Conservation (phyloP, 1,284 basidiomycete species). For the Microbotryum violaceum region DNA sequence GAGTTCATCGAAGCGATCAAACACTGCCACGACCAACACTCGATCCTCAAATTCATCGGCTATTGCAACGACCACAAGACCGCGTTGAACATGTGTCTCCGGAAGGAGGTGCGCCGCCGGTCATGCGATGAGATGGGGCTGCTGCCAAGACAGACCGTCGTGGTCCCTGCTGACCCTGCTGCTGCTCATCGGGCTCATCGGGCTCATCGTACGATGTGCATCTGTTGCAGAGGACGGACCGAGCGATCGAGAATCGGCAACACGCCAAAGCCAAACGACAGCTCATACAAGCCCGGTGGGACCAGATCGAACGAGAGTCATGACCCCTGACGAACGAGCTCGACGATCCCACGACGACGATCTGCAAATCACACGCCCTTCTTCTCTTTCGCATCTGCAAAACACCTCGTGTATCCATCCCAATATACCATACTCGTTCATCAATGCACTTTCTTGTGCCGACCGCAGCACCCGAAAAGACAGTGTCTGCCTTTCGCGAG, state of each 20-base stretch:
- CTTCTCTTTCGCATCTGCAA: too few relatives aligned
- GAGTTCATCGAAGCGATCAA: constrained; percentile 24
- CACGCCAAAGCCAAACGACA: constrained; percentile 17
- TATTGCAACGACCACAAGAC: constrained; percentile 27
- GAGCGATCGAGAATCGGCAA: constrained; percentile 17
- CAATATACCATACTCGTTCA: too few relatives aligned
- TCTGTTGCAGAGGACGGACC: constrained; percentile 13
- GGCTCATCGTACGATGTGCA: not conserved
- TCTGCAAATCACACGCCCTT: too few relatives aligned
- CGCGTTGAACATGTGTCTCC: constrained; percentile 25
- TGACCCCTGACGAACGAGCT: not conserved
- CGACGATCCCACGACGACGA: too few relatives aligned
- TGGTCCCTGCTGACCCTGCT: too few relatives aligned
- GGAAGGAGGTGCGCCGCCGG: constrained; percentile 14
- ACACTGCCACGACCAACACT: constrained; percentile 25
- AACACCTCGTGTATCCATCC: too few relatives aligned
- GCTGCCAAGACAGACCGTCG: not conserved
- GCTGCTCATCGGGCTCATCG: too few relatives aligned
- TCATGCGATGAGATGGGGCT: not conserved
- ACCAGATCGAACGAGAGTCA: constrained; percentile 24
- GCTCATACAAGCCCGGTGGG: constrained; percentile 20
- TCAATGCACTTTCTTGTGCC: too few relatives aligned
- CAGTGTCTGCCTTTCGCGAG: too few relatives aligned
- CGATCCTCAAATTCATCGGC: constrained; percentile 22
- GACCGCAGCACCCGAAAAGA: too few relatives aligned